phyloP scores from a whole-genome alignment of 1,284 basidiomycete genomes.

The Boletus smithii region DNA sequence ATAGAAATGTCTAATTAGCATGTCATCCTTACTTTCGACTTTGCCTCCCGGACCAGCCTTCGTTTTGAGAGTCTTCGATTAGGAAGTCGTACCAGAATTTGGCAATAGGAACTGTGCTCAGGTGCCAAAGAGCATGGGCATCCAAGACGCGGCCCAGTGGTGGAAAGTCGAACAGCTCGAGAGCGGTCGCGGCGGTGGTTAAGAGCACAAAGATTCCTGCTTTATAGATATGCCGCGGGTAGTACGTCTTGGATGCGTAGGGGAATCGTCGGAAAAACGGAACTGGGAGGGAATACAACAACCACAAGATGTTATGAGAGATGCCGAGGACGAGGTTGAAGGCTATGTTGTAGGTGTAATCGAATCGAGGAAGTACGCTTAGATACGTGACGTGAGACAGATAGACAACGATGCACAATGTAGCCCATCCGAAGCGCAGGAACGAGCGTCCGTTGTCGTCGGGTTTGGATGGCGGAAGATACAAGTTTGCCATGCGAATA shows the following conservation, averaged over 20 bases:
- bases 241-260: slow-evolving; percentile 47
- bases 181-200: slow-evolving; percentile 72
- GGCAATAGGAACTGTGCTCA: slow-evolving; percentile 79
- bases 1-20: slow-evolving; percentile 3
- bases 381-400: slow-evolving; percentile 77
- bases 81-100: slow-evolving; percentile 84
- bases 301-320: slow-evolving; percentile 85
- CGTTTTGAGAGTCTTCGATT: slow-evolving; percentile 62
- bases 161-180: slow-evolving; percentile 94
- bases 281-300: slow-evolving; percentile 60
- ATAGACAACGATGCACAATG: slow-evolving; percentile 51
- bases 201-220: slow-evolving; percentile 63
- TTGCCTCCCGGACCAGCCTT: slow-evolving; percentile 49
- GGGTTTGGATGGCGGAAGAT: slow-evolving; percentile 36
- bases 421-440: slow-evolving; percentile 39
- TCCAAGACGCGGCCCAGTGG: slow-evolving; percentile 79
- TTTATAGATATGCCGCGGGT: slow-evolving; percentile 51
- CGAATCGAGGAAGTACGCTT: slow-evolving; percentile 74
- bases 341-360: slow-evolving; percentile 93
- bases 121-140: slow-evolving; percentile 94
- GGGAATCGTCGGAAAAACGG: slow-evolving; percentile 54
- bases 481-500: slow-evolving; percentile 78
- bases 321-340: slow-evolving; percentile 80
- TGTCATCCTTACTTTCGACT: slow-evolving; percentile 17
- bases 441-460: slow-evolving; percentile 6